Evolutionary conservation across 768 basidiomycete genomes (phyloP).

Genomic region (Cantharellus cinnabarinus): DNA sequence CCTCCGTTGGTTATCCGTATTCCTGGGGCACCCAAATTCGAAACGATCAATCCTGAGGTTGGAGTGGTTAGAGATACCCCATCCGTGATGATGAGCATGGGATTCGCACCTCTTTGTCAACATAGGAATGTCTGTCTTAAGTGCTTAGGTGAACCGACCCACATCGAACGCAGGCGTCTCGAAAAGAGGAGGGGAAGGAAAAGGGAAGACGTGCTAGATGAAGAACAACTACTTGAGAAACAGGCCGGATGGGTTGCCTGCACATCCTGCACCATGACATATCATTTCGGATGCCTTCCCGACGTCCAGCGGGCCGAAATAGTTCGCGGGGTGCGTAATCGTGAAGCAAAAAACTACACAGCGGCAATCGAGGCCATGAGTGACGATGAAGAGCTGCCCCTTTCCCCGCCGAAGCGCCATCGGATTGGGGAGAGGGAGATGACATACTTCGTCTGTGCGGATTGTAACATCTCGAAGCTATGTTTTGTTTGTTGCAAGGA

Average conservation of each 20-base stretch:
- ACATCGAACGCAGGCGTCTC: conserved; percentile 18
- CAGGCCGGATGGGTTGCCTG: conserved; percentile 76
- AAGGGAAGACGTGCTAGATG: conserved; percentile 31
- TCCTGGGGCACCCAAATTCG: background rate
- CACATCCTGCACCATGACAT: conserved; percentile 53
- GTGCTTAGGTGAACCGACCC: conserved; percentile 40
- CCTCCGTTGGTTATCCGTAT: background rate
- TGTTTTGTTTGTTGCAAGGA: background rate
- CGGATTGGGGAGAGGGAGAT: conserved; percentile 33
- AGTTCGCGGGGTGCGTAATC: conserved; percentile 32
- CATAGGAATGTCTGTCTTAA: conserved; percentile 55
- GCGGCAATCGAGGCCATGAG: background rate
- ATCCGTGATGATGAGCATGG: background rate
- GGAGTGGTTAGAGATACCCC: conserved; percentile 23
- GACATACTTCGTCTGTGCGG: conserved; percentile 62
- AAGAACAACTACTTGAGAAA: conserved; percentile 26
- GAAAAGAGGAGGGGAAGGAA: conserved; percentile 22
- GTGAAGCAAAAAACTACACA: conserved; percentile 14
- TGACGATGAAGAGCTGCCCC: conserved; percentile 2
- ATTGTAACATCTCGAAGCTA: conserved; percentile 20
- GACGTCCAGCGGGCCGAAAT: conserved; percentile 50
- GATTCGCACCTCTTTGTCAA: conserved; percentile 25
- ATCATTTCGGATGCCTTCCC: conserved; percentile 61
- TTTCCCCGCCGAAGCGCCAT: conserved; percentile 24
- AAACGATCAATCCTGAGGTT: conserved; percentile 13